Base-by-base conservation (phyloP, 2,329 filamentous ascomycete species). In the Aspergillus sp. region DNA sequence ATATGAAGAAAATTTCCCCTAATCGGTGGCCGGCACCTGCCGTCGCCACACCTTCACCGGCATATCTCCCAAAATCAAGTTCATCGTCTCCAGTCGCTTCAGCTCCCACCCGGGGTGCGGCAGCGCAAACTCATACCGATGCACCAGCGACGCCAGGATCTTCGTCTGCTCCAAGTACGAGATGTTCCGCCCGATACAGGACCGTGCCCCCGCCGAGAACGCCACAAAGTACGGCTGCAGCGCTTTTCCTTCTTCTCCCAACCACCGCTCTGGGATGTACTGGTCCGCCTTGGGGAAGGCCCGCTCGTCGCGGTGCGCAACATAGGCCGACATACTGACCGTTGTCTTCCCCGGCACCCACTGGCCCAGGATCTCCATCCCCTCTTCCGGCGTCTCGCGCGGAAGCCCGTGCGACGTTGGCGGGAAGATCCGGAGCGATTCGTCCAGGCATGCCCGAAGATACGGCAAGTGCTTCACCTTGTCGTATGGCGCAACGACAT, bases 401-500 rank as follows among this genome's bases (percentile, higher is more conserved):
- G 77, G 73, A 3, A 84, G 74, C 1, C 77, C 77, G 27, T 77
- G 74, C 0, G 79, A 71, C 0, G 76, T 80, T 0, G 81, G 80
- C 0, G 80, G 80, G 54, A 71, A 75, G 5, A 83, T 66, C 0
- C 82, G 78, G 2, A 84, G 66, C 0, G 77, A 76, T 63, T 85
- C 84, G 61, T 85, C 82, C 13, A 84, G 70, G 61, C 79, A 83
- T 4, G 81, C 82, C 23, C 79, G 77, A 5, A 85, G 80, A 66
- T 83, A 85, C 0, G 82, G 81, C 0, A 84, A 71, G 58, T 83
- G 74, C 60, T 81, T 80, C 56, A 84, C 75, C 54, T 82, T 82
- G 38, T 82, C 80, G 61, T 82, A 84, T 0, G 81, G 73, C 0
- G 79, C 80, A 23, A 84, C 71, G 6, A 75, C 67, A 21, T 83